phyloP scores from a whole-genome alignment of 73 alveolate genomes.

The Paramecium sonneborni region DNA sequence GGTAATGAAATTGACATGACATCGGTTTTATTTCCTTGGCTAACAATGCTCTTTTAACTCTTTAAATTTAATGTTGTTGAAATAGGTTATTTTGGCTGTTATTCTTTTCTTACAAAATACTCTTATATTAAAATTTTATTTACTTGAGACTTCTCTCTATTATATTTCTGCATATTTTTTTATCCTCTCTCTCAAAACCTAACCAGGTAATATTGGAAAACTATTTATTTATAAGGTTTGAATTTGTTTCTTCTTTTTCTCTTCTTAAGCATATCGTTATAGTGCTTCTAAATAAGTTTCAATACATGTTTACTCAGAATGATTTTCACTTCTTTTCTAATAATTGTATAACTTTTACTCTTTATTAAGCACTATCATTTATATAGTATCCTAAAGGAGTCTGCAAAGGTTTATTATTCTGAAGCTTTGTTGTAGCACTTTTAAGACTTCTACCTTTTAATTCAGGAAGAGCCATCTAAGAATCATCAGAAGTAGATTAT shows the following conservation, averaged over 20 bases:
- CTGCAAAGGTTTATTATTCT: neutral
- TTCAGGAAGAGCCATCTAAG: constrained; percentile 25
- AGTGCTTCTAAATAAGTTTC: constrained; percentile 39
- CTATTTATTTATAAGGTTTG: neutral
- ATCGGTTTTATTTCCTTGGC: neutral
- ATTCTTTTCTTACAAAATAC: neutral
- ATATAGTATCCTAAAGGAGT: neutral
- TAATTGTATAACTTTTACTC: neutral
- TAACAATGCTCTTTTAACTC: neutral
- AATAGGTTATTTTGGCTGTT: neutral
- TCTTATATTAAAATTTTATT: neutral
- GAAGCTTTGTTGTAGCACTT: neutral
- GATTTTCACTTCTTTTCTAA: constrained; percentile 18
- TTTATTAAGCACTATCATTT: neutral
- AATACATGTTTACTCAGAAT: neutral
- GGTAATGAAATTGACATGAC: neutral
- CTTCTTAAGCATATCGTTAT: neutral
- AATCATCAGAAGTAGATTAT: neutral
- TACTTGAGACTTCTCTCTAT: constrained; percentile 5
- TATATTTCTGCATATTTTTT: constrained; percentile 29
- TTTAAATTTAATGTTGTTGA: neutral
- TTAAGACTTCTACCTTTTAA: neutral
- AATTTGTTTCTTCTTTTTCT: neutral
- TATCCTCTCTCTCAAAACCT: constrained; percentile 16
- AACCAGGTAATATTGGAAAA: constrained; percentile 9